phyloP scores from a whole-genome alignment of 2,329 filamentous ascomycete genomes.

The Neobulgaria alba region DNA sequence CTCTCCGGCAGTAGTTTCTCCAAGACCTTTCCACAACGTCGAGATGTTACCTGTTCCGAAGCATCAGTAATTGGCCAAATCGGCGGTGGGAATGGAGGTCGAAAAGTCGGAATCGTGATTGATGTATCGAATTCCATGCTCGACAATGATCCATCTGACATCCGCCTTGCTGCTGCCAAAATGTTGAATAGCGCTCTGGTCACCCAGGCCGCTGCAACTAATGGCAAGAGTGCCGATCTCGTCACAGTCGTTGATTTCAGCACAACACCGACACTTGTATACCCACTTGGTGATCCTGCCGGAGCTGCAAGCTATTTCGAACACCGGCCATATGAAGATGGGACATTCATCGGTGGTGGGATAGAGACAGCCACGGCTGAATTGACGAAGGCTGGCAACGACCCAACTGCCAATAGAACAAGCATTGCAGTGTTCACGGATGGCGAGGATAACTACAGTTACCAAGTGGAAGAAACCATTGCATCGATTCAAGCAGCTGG shows the following conservation, averaged over 20 bases:
- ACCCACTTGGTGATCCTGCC: neutral
- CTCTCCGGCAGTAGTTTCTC: too few relatives aligned
- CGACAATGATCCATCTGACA: neutral
- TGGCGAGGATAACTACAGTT: neutral
- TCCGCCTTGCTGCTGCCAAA: neutral
- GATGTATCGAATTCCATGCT: neutral
- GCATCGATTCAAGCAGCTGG: neutral
- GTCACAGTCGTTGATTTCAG: neutral
- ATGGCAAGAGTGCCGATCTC: neutral
- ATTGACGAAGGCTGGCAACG: neutral
- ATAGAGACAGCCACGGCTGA: neutral
- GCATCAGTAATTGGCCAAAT: too few relatives aligned
- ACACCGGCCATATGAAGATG: neutral
- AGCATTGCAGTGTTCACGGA: neutral
- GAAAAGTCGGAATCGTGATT: neutral
- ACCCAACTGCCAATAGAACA: neutral
- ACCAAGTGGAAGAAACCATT: neutral
- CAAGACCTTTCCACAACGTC: conserved; percentile 2
- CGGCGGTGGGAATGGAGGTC: neutral
- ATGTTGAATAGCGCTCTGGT: neutral
- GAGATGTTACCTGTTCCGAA: neutral
- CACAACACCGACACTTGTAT: neutral
- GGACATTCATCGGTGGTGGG: neutral
- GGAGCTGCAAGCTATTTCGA: neutral
- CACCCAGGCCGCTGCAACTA: neutral